Conservation (phyloP, 345 rosid species). For the Citrus sinensis region DVS_A1.0 CM039161.1:4537001-4537500, state of each 20-base stretch:
- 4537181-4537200: neutral
- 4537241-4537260: neutral
- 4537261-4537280: no score
- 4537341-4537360: neutral
- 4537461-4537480: neutral
- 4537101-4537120: no score
- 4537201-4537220: no score
- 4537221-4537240: neutral
- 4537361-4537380: neutral
- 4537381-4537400: neutral
- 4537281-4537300: neutral
- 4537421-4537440: neutral
- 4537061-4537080: no score
- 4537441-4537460: neutral
- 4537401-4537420: neutral
- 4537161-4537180: neutral
- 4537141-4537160: no score
- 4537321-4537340: neutral
- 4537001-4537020: neutral
- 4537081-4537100: no score
- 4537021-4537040: conserved; percentile 8
- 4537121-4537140: no score
- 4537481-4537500: neutral
- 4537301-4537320: neutral
- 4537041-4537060: neutral